Evolutionary conservation across 495 filamentous ascomycete genomes (phyloP).

Genomic region (Aspergillus hancockii): DNA sequence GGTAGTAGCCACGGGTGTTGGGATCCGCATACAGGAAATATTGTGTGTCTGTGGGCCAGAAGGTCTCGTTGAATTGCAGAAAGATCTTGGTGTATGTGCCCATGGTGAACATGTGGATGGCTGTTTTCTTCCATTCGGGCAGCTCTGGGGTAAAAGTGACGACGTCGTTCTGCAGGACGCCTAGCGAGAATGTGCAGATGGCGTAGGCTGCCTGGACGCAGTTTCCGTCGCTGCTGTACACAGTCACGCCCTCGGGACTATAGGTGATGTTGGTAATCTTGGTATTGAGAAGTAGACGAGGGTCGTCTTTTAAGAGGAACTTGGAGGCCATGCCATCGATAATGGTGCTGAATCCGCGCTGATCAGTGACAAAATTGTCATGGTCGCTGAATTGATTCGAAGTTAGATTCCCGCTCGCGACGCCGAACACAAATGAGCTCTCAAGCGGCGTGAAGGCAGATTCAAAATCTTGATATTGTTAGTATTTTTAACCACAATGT

Average conservation of each 20-base stretch:
- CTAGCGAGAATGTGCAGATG: constrained; percentile 63
- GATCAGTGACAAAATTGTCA: constrained; percentile 69
- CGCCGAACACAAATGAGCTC: constrained; percentile 43
- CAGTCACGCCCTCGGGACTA: constrained; percentile 52
- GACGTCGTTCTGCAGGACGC: constrained; percentile 65
- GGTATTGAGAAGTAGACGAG: constrained; percentile 60
- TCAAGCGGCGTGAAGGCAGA: constrained; percentile 46
- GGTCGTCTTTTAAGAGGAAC: constrained; percentile 57
- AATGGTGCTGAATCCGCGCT: constrained; percentile 62
- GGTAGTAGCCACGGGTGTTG: constrained; percentile 64
- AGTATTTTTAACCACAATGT: neutral
- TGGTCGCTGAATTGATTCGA: constrained; percentile 51
- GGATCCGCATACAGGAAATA: constrained; percentile 73
- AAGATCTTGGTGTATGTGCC: constrained; percentile 81
- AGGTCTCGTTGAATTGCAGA: constrained; percentile 69
- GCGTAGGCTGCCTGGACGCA: constrained; percentile 64
- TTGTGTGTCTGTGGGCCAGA: constrained; percentile 68
- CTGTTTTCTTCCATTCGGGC: constrained; percentile 66
- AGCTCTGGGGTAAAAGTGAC: constrained; percentile 62
- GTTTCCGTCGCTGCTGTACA: constrained; percentile 54
- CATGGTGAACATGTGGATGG: constrained; percentile 68
- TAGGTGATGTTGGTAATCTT: constrained; percentile 62
- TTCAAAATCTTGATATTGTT: constrained; percentile 48
- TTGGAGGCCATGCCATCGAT: constrained; percentile 60
- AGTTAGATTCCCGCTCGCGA: constrained; percentile 42